These are phyloP conservation scores for Plantago elongata DNA, from an alignment of 257 asterid genomes.

Conservation along the genomic window DNA sequence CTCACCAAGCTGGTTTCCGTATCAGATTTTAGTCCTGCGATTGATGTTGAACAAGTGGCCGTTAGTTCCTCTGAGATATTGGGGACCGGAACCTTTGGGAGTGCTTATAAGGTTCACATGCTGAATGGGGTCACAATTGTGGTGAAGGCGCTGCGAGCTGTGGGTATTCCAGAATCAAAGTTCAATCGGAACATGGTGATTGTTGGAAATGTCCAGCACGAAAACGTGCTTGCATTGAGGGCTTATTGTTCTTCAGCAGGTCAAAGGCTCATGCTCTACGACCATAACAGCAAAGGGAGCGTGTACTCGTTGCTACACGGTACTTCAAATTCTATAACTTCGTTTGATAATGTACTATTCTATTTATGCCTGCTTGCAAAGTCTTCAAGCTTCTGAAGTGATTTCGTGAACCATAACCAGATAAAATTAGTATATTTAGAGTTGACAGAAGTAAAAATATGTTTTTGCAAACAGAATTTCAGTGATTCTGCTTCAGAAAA, in stretches of 20 bases:
- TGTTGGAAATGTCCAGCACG: slow-evolving; percentile 12
- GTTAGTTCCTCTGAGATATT: slow-evolving; percentile 29
- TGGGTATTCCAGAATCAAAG: neutral
- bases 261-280: slow-evolving; percentile 8
- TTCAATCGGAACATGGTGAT: slow-evolving; percentile 5
- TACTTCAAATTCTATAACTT: neutral
- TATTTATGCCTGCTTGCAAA: too few species aligned
- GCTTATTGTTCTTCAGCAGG: neutral
- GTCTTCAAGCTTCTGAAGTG: neutral
- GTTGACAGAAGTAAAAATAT: too few species aligned
- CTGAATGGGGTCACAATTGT: slow-evolving; percentile 9
- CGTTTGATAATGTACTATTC: too few species aligned
- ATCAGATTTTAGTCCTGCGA: slow-evolving; percentile 15
- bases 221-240: slow-evolving; percentile 11
- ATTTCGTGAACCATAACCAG: neutral
- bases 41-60: slow-evolving; percentile 26
- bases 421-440: too few species aligned
- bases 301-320: slow-evolving; percentile 3
- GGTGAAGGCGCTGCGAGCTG: slow-evolving; percentile 9
- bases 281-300: slow-evolving; percentile 1
- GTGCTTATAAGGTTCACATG: slow-evolving; percentile 5
- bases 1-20: slow-evolving; percentile 20
- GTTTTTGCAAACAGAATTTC: too few species aligned
- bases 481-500: too few species aligned
- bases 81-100: slow-evolving; percentile 22